A percentile compares a stretch with the other conserved stretches of the same genome.
Conservation (phyloP, 345 rosid species). For the Diplotaxis tenuifolia region DNA sequence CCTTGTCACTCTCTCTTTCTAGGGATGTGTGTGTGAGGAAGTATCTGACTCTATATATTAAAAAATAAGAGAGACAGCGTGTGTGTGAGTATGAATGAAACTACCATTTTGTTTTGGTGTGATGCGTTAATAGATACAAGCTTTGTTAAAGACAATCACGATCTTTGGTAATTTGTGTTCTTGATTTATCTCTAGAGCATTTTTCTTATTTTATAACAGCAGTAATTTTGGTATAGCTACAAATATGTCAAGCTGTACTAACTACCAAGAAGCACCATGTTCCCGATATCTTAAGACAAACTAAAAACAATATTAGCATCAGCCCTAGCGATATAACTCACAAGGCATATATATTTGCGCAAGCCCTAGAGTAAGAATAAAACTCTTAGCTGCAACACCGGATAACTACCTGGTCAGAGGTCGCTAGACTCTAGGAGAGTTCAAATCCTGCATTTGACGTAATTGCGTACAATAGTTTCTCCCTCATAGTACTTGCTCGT, state of each 20-base stretch:
- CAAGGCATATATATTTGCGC: not conserved
- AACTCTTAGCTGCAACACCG: constrained; percentile 34
- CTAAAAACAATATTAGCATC: not conserved
- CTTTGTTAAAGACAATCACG: constrained; percentile 13
- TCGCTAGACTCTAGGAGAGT: constrained; percentile 77
- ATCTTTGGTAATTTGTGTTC: not conserved
- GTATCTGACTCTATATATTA: constrained; percentile 4
- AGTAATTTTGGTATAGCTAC: constrained; percentile 5
- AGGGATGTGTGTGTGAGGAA: not conserved
- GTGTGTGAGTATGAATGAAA: constrained; percentile 16
- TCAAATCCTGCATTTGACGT: constrained; percentile 95
- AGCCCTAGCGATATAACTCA: not conserved
- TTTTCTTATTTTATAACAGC: constrained; percentile 1
- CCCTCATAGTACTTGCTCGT: constrained; percentile 82
- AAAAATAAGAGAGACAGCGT: constrained; percentile 8
- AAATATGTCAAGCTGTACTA: constrained; percentile 4
- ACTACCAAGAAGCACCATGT: constrained; percentile 5
- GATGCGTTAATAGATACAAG: constrained; percentile 25
- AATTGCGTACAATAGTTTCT: constrained; percentile 91
- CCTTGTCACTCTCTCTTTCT: not conserved
- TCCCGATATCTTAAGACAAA: constrained; percentile 1
- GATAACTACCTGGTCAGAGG: constrained; percentile 23
- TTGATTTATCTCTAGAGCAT: constrained; percentile 11
- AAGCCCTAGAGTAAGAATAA: not conserved
- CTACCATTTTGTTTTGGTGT: constrained; percentile 12